Evolutionary conservation across 2,329 filamentous ascomycete species (phyloP).

Genomic region (Microcera coccophila): DNA sequence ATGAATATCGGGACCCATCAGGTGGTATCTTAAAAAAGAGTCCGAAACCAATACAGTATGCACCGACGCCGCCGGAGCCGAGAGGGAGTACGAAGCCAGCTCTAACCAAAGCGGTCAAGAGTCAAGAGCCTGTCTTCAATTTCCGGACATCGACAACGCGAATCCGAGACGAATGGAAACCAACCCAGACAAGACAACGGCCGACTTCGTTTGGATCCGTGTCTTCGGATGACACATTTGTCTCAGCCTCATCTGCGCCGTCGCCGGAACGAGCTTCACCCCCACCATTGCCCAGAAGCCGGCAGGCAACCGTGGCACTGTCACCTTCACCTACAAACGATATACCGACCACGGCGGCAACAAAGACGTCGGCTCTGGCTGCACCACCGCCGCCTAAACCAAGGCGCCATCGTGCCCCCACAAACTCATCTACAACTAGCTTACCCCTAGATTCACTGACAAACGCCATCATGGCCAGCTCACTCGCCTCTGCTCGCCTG

Average conservation of each 20-base stretch:
- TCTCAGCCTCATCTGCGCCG: constrained; percentile 37
- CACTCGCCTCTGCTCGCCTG: constrained; percentile 61
- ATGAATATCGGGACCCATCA: constrained; percentile 21
- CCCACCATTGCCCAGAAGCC: constrained; percentile 14
- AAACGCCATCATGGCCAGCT: constrained; percentile 71
- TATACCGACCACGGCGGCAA: constrained; percentile 10
- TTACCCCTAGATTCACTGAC: constrained; percentile 63
- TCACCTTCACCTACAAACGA: constrained; percentile 37
- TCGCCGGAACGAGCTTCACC: constrained; percentile 30
- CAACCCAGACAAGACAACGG: constrained; percentile 11
- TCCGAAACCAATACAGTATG: constrained; percentile 17
- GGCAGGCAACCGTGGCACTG: constrained; percentile 21
- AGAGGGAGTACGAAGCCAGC: constrained; percentile 24
- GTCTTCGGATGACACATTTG: constrained; percentile 47
- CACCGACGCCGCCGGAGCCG: constrained; percentile 38
- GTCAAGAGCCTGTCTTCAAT: constrained; percentile 7
- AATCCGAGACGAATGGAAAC: constrained; percentile 9
- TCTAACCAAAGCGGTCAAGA: constrained; percentile 6
- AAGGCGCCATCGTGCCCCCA: constrained; percentile 24
- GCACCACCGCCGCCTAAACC: background rate
- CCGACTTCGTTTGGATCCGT: constrained; percentile 27
- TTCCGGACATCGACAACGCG: constrained; percentile 9
- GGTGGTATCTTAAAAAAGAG: constrained; percentile 30
- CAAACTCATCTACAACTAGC: constrained; percentile 31
- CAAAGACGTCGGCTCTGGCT: background rate